A percentile compares a stretch with the other conserved stretches of the same genome.
phyloP scores from a whole-genome alignment of 1,284 basidiomycete genomes.

The Trichosporon coremiiforme region DNA sequence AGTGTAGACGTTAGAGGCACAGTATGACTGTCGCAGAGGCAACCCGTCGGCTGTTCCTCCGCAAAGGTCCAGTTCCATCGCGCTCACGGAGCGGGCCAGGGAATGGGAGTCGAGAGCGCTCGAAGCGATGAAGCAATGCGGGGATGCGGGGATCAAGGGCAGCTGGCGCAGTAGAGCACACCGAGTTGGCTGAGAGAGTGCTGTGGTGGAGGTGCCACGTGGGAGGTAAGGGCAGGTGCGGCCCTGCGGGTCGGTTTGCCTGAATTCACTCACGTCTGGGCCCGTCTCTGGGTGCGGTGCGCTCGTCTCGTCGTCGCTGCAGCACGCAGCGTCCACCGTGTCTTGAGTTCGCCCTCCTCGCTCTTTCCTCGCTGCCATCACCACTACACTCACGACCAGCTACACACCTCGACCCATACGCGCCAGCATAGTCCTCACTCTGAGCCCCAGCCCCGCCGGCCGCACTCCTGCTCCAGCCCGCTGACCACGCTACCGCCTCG shows the following conservation, averaged over 20 bases:
- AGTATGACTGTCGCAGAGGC: too few relatives aligned
- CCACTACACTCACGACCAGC: background rate
- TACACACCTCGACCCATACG: background rate
- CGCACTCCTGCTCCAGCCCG: background rate
- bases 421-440: background rate
- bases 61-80: too few relatives aligned
- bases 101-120: too few relatives aligned
- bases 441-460: background rate
- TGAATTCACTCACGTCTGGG: constrained; percentile 19
- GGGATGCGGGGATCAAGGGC: background rate
- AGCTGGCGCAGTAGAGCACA: background rate
- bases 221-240: background rate
- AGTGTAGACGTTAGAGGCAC: too few relatives aligned
- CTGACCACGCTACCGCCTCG: background rate
- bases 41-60: too few relatives aligned
- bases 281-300: constrained; percentile 9
- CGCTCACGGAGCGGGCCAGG: too few relatives aligned
- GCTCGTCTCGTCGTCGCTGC: background rate
- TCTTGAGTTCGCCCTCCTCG: background rate
- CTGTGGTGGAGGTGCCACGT: constrained; percentile 4
- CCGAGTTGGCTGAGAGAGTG: background rate
- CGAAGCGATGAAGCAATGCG: background rate
- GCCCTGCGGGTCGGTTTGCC: background rate
- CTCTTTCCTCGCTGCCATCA: background rate
- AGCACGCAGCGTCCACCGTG: constrained; percentile 4